Percentiles rank a stretch among this genome's conserved stretches.
Evolutionary conservation across 169 alveolate genomes (phyloP).

Genomic region (Cyclospora cayetanensis): DNA sequence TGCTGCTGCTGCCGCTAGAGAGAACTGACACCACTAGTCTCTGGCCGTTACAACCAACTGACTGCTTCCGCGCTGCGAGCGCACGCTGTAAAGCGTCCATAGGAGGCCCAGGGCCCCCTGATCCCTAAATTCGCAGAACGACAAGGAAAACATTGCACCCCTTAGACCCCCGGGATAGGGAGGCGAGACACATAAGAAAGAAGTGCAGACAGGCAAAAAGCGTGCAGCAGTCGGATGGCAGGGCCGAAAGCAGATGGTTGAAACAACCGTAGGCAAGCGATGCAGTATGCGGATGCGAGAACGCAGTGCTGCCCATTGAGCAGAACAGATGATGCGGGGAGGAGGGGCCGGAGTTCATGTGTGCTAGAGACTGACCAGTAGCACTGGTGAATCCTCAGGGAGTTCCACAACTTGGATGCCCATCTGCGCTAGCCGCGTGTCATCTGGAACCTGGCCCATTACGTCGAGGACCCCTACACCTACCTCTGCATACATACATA

Average conservation of each 20-base stretch:
- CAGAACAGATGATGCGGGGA: too few relatives aligned
- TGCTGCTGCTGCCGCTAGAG: conserved; percentile 48
- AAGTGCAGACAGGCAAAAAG: too few relatives aligned
- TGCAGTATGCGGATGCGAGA: too few relatives aligned
- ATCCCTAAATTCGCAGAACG: too few relatives aligned
- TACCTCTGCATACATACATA: background rate
- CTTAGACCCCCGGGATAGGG: too few relatives aligned
- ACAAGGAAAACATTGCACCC: too few relatives aligned
- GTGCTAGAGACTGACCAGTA: background rate
- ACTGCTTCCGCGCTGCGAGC: conserved; percentile 44
- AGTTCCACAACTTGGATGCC: background rate
- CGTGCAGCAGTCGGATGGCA: too few relatives aligned
- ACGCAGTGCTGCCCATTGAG: too few relatives aligned
- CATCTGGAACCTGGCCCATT: conserved; percentile 1
- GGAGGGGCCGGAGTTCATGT: too few relatives aligned
- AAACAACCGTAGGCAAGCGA: too few relatives aligned
- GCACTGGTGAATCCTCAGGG: background rate
- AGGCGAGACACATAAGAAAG: too few relatives aligned
- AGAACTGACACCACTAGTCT: conserved; percentile 36
- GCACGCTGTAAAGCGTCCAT: conserved; percentile 31
- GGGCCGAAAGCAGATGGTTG: too few relatives aligned
- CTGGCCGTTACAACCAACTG: background rate
- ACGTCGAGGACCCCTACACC: conserved; percentile 30
- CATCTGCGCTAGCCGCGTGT: background rate
- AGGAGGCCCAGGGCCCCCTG: background rate